Base-by-base conservation (phyloP, 768 basidiomycete genomes). In the Termitomyces sp. region DNA sequence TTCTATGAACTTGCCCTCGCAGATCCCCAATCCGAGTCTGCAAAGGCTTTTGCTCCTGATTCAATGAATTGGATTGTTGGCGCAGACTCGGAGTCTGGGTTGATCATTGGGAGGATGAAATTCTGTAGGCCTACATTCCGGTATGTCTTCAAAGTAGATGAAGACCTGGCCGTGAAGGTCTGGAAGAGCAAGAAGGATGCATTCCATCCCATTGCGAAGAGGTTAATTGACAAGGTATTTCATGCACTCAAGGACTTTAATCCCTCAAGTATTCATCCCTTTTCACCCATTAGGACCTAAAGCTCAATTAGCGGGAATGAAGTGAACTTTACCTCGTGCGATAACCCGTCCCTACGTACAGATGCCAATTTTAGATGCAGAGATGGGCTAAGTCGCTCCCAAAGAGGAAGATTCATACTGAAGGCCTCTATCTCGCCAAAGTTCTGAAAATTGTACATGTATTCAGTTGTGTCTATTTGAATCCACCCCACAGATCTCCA, bases 401-500 rank as follows among this genome's bases (percentile, higher is more conserved):
- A 21, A 19, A n/a, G n/a, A 46, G 9, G 9, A 5, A 30, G 45
- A 46, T 21, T 4, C 19, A 32, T 8, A 30, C 19, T 32, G 30
- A 32, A 48, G 14, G 34, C 2, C 8, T 19, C 14, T n/a, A n/a
- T 37, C 17, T 17, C 24, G 21, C 22, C 21, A 17, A 37, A 48
- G 22, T 37, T 48, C 1, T 15, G 45, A 22, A 24, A 10, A 17
- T 24, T 48, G 15, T n/a, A 38, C 24, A 46, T 12, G 2, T 9
- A 44, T 45, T 2, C 30, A 21, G 21, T 44, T 15, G 10, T 22
- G 15, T 40, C 45, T 60, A 91, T 75, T 90, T 90, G 69, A 89
- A 89, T 38, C 84, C 82, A 47, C 88, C 88, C 90, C 90, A 92
- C 47, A 93, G 68, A 69, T 92, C 88, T 7, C 87, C 88, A 64